Evolutionary conservation across 192 early-diverging fungal species (phyloP), one percentile per base, ranked within the genome.

Genomic region (Fimicolochytrium jonesii): DNA sequence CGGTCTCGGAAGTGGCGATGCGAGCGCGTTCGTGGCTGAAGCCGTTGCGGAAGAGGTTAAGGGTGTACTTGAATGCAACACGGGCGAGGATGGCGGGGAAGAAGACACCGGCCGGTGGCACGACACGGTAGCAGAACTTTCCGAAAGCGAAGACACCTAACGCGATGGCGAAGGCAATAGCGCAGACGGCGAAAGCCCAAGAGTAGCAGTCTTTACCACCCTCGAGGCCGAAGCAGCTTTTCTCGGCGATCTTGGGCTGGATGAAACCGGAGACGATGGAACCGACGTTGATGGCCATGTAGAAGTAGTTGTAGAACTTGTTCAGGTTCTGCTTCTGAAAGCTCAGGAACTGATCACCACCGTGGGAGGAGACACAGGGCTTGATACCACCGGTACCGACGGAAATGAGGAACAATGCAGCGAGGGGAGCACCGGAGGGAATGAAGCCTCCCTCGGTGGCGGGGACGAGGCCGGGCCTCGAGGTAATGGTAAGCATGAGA

Each of bases 371-470:
- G 35, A 81, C 77, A 56, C 77, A 81, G 44, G 83, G 81, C 70
- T 86, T 87, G 68, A 87, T 85, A 64, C 80, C 83, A 65, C 82
- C 85, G 51, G 80, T 78, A 44, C 84, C 84, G 42, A 83, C 28
- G 46, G 76, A 71, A 42, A 87, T 77, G 35, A 86, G 51, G 53
- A 77, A 58, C 36, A 81, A 62, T 46, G 63, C 61, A 30, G 59
- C 33, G 11, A 68, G 42, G 0, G 71, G 66, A 0, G 61, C 66
- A 17, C 35, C n/a, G 18, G 59, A 22, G n/a, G 53, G 35, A 15
- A 73, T n/a, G 23, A 43, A 11, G 17, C 37, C 33, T 9, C 18
- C 39, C 9, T 15, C 36, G 23, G 49, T 42, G 52, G 28, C 56
- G 13, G 66, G 66, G 43, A 74, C 69, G 43, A 80, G 22, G 50